Evolutionary conservation across 306 rosid genomes (phyloP).

Genomic region (Gleditsia sinensis): DNA sequence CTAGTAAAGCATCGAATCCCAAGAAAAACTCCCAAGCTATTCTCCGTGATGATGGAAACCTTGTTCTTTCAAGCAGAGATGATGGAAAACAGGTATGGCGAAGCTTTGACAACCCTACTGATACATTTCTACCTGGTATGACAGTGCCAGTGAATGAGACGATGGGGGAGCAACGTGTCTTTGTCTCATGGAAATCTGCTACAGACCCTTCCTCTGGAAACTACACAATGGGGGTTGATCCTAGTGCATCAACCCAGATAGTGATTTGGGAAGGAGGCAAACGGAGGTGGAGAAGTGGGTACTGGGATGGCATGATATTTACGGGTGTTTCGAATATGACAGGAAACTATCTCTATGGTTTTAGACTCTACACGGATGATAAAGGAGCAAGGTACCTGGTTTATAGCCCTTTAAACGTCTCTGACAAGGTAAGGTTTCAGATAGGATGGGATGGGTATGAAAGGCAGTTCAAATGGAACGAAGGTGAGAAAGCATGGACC

Average conservation of each 20-base stretch:
- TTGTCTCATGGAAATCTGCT: constrained; percentile 65
- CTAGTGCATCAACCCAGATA: constrained; percentile 53
- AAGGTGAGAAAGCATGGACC: constrained; percentile 37
- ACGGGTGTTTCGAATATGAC: constrained; percentile 53
- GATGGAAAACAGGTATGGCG: constrained; percentile 35
- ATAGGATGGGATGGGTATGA: constrained; percentile 61
- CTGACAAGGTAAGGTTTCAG: constrained; percentile 50
- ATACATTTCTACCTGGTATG: constrained; percentile 71
- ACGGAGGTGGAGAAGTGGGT: constrained; percentile 74
- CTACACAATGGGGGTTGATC: constrained; percentile 55
- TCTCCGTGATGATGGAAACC: constrained; percentile 44
- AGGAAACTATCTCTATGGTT: constrained; percentile 41
- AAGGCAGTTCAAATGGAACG: constrained; percentile 38
- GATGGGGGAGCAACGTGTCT: constrained; percentile 29
- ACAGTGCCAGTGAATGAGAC: constrained; percentile 22
- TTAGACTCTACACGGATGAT: constrained; percentile 11
- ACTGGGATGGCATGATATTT: constrained; percentile 58
- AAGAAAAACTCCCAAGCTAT: constrained; percentile 27
- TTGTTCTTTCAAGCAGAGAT: constrained; percentile 34
- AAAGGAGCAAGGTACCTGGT: constrained; percentile 32
- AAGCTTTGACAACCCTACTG: constrained; percentile 60
- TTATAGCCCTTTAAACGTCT: not conserved
- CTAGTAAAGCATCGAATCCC: constrained; percentile 35
- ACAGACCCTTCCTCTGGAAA: constrained; percentile 57
- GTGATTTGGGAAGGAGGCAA: constrained; percentile 54